Evolutionary conservation across 768 basidiomycete genomes (phyloP).

Genomic region (Mycena filopes): DNA sequence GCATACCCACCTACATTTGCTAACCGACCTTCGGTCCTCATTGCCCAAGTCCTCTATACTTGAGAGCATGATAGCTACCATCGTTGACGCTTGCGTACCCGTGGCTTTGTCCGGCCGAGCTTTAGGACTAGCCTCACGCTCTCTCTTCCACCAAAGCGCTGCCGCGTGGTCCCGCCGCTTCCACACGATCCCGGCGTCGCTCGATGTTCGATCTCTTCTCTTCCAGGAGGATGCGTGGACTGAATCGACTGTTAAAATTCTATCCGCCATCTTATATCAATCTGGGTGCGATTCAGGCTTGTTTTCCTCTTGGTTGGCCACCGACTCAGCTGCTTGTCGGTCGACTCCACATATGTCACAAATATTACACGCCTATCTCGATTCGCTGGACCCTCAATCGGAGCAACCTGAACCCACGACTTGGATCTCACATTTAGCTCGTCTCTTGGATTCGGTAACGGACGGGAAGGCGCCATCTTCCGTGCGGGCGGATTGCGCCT

Average conservation of each 20-base stretch:
- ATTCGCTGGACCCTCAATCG: slow-evolving; percentile 41
- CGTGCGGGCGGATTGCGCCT: slow-evolving; percentile 32
- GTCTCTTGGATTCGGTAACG: slow-evolving; percentile 33
- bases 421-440: slow-evolving; percentile 46
- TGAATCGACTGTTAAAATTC: slow-evolving; percentile 52
- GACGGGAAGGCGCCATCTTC: slow-evolving; percentile 30
- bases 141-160: slow-evolving; percentile 39
- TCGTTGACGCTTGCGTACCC: slow-evolving; percentile 53
- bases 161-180: slow-evolving; percentile 47
- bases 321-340: slow-evolving; percentile 38
- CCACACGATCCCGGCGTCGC: slow-evolving; percentile 31
- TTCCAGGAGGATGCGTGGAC: slow-evolving; percentile 52
- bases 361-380: slow-evolving; percentile 60
- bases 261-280: slow-evolving; percentile 57
- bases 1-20: slow-evolving; percentile 44
- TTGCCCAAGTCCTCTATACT: slow-evolving; percentile 50
- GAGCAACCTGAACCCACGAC: slow-evolving; percentile 31
- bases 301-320: slow-evolving; percentile 55
- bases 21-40: slow-evolving; percentile 49
- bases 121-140: slow-evolving; percentile 26
- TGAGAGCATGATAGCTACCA: slow-evolving; percentile 59
- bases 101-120: slow-evolving; percentile 45
- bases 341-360: slow-evolving; percentile 46
- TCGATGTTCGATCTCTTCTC: slow-evolving; percentile 51
- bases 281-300: slow-evolving; percentile 37